Conservation (phyloP, 352 stramenopile genomes). For the Phytophthora foliorum region DNA sequence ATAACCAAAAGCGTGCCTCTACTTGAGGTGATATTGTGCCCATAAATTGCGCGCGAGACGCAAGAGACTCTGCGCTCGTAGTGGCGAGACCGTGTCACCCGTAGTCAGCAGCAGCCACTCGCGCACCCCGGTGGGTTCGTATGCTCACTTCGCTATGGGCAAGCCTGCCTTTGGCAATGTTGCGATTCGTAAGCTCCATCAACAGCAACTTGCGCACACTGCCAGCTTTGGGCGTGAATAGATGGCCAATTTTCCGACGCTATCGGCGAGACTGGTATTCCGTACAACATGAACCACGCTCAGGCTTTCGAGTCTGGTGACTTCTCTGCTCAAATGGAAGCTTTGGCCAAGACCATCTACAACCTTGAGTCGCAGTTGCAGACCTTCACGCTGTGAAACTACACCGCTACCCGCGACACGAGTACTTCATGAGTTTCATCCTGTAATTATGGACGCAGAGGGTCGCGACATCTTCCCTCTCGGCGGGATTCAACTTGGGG, state of each 20-base stretch:
- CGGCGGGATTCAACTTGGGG: too few species aligned
- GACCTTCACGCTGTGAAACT: constrained; percentile 91
- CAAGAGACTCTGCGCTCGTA: too few species aligned
- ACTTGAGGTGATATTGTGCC: too few species aligned
- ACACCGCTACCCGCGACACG: too few species aligned
- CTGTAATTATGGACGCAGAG: too few species aligned
- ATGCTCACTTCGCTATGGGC: constrained; percentile 63
- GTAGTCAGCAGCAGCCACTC: too few species aligned
- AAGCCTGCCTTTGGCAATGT: constrained; percentile 66
- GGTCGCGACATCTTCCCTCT: too few species aligned
- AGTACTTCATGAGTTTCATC: too few species aligned
- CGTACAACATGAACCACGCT: constrained; percentile 65
- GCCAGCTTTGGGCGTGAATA: constrained; percentile 52
- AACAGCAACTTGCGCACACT: constrained; percentile 63
- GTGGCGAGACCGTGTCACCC: too few species aligned
- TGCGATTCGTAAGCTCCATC: constrained; percentile 61
- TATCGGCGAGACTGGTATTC: constrained; percentile 70
- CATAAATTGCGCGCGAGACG: too few species aligned
- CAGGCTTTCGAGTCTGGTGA: constrained; percentile 52
- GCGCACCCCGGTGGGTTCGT: too few species aligned
- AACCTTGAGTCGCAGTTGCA: constrained; percentile 70
- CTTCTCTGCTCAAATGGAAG: constrained; percentile 52
- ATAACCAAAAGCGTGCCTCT: too few species aligned
- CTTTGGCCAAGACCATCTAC: constrained; percentile 70
- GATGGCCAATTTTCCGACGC: constrained; percentile 50